phyloP scores from a whole-genome alignment of 306 rosid species.

The Vigna unguiculata region DNA sequence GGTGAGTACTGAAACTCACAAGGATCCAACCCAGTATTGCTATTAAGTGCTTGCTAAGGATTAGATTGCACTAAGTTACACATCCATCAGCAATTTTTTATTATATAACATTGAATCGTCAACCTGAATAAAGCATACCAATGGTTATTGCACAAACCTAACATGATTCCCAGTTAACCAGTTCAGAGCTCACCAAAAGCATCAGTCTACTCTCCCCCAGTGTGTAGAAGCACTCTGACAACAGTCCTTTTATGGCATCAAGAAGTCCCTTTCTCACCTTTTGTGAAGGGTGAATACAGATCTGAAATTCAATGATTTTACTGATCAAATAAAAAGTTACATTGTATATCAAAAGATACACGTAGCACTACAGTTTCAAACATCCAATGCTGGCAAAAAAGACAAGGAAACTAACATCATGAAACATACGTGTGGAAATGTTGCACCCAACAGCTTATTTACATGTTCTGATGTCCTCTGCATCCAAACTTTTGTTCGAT shows the following conservation, averaged over 20 bases:
- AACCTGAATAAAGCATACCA: conserved; percentile 31
- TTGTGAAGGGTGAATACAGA: conserved; percentile 80
- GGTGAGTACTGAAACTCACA: conserved; percentile 1
- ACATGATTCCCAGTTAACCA: conserved; percentile 34
- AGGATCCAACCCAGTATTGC: conserved; percentile 11
- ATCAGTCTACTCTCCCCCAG: conserved; percentile 76
- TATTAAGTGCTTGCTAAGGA: conserved; percentile 25
- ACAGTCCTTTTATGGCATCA: conserved; percentile 74
- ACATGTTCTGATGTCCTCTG: conserved; percentile 70
- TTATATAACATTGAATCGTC: conserved; percentile 2
- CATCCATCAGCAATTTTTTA: conserved; percentile 22
- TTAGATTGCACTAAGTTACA: conserved; percentile 21
- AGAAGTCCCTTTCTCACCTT: conserved; percentile 89
- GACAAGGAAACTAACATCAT: conserved; percentile 34
- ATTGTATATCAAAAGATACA: conserved; percentile 2
- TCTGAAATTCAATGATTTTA: conserved; percentile 64
- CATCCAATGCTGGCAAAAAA: conserved; percentile 25
- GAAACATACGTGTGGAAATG: conserved; percentile 84
- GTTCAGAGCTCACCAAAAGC: conserved; percentile 87
- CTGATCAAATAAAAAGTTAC: conserved; percentile 35
- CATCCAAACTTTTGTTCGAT: conserved; percentile 85
- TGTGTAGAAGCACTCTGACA: conserved; percentile 68
- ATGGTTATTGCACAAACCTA: conserved; percentile 39
- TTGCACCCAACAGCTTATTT: conserved; percentile 70
- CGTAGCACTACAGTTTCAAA: conserved; percentile 13